phyloP scores from a whole-genome alignment of 805 yeast genomes.

The Yamadazyma philogaea region DNA sequence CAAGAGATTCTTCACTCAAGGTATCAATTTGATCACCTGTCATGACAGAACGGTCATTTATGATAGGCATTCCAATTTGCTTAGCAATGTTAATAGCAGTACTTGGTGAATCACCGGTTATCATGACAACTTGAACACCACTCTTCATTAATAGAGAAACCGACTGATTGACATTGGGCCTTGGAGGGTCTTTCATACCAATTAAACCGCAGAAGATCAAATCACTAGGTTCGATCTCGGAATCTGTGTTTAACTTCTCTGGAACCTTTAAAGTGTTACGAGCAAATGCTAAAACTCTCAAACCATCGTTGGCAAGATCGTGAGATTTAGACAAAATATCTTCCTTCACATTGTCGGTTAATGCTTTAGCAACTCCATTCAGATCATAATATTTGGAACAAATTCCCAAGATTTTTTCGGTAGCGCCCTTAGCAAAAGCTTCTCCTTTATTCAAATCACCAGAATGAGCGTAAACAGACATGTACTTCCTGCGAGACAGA shows the following conservation, averaged over 20 bases:
- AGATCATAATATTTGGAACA: conserved; percentile 59
- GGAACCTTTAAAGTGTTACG: conserved; percentile 36
- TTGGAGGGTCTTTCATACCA: conserved; percentile 98
- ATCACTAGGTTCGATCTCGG: conserved; percentile 47
- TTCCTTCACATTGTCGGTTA: conserved; percentile 49
- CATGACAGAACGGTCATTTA: conserved; percentile 65
- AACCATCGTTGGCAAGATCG: conserved; percentile 73
- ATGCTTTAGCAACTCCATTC: conserved; percentile 56
- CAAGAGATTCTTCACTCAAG: conserved; percentile 67
- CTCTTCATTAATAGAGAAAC: conserved; percentile 77
- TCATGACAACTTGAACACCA: conserved; percentile 97
- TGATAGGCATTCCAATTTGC: conserved; percentile 84
- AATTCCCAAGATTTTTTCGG: conserved; percentile 63
- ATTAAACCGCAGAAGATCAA: conserved; percentile 79
- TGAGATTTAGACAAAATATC: conserved; percentile 57
- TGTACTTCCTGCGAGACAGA: conserved; percentile 77
- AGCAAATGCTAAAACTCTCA: conserved; percentile 83
- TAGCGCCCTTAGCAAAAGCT: conserved; percentile 86
- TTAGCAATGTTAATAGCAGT: conserved; percentile 84
- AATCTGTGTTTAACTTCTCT: conserved; percentile 26
- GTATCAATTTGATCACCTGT: conserved; percentile 81
- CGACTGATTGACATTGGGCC: conserved; percentile 77
- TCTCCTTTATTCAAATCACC: conserved; percentile 57
- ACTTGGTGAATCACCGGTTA: conserved; percentile 89
- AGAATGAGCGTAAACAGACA: conserved; percentile 73